Evolutionary conservation across 176 grass and related monocot species (phyloP).

Genomic region (Musa beccarii): DNA sequence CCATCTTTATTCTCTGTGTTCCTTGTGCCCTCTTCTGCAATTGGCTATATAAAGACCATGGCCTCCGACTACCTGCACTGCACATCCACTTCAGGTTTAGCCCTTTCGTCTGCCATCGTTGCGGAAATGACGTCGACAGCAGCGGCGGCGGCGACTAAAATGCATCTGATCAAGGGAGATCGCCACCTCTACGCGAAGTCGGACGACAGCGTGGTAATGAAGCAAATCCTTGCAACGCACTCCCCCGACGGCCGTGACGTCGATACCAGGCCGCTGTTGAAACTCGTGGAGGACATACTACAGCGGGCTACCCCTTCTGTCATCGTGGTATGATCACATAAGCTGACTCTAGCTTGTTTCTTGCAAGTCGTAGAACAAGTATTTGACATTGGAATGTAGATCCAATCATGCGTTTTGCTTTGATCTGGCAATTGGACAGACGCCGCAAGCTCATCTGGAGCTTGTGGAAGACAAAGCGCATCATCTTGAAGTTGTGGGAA

Average conservation of each 20-base stretch:
- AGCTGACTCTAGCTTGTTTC: neutral
- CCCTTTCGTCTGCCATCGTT: neutral
- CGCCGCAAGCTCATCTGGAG: conserved; percentile 16
- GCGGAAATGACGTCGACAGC: neutral
- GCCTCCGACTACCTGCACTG: neutral
- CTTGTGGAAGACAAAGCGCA: conserved; percentile 26
- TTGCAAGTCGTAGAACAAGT: neutral
- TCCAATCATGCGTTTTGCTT: neutral
- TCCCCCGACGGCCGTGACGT: conserved; percentile 28
- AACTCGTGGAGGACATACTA: conserved; percentile 29
- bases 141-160: neutral
- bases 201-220: conserved; percentile 31
- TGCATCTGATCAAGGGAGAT: conserved; percentile 23
- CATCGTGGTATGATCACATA: conserved; percentile 5
- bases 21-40: neutral
- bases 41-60: neutral
- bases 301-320: conserved; percentile 24
- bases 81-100: neutral
- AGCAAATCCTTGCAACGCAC: conserved; percentile 34
- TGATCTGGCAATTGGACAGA: neutral
- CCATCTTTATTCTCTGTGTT: conserved; percentile 3
- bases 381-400: neutral
- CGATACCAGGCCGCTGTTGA: conserved; percentile 25
- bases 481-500: conserved; percentile 12
- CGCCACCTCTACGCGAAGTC: conserved; percentile 31